A percentile compares a stretch with the other conserved stretches of the same genome.
These are phyloP conservation scores for Fraxinus albicans DNA, from an alignment of 305 asterid genomes.

Conservation along the genomic window DNA sequence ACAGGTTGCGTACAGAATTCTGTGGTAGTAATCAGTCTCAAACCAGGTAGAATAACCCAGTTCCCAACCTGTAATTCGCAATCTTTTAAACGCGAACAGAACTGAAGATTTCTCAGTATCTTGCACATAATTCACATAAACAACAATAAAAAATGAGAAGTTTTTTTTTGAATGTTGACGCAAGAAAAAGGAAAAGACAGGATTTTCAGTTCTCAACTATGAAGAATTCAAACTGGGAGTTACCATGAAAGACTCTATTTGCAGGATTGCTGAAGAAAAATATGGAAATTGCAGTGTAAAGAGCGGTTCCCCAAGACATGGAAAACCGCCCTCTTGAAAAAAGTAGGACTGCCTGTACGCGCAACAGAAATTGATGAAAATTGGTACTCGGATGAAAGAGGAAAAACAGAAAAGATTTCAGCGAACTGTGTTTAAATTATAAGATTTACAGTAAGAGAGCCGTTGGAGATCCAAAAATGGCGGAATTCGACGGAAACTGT, in stretches of 20 bases:
- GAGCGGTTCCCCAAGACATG: slow-evolving; percentile 55
- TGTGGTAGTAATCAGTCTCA: background rate
- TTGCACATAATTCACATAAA: slow-evolving; percentile 1
- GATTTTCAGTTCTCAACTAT: background rate
- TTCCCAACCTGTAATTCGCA: slow-evolving; percentile 2
- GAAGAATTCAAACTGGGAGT: background rate
- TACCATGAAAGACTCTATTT: background rate
- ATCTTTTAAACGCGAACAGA: slow-evolving; percentile 12
- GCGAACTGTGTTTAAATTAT: background rate
- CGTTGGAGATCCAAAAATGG: slow-evolving; percentile 47
- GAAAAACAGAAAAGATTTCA: background rate
- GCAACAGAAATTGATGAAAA: background rate
- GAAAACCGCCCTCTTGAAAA: slow-evolving; percentile 53
- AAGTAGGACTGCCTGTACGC: background rate
- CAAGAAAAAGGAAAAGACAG: background rate
- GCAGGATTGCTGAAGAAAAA: slow-evolving; percentile 4
- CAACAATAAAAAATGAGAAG: background rate
- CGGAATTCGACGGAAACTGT: slow-evolving; percentile 17
- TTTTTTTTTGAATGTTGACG: background rate
- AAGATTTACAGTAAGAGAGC: background rate
- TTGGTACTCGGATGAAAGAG: background rate
- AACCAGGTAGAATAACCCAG: background rate
- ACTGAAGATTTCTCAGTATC: background rate
- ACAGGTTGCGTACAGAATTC: background rate
- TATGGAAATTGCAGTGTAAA: background rate